Evolutionary conservation across 805 yeast genomes (phyloP).

Genomic region (Yamadazyma takamatsuzukensis): DNA sequence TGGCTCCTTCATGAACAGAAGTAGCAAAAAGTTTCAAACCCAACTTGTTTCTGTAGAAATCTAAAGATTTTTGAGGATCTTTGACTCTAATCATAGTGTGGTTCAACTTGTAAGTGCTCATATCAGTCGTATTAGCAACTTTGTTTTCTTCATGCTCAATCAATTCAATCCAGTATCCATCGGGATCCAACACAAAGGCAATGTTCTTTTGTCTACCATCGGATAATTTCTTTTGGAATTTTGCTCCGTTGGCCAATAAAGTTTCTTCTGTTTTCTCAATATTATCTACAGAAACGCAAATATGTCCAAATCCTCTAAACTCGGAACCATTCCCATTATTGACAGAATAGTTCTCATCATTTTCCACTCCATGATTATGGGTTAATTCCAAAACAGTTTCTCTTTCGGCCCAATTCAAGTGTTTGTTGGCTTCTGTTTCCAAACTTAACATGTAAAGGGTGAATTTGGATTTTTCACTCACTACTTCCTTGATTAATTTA

Average conservation of each 20-base stretch:
- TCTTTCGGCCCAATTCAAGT: constrained; percentile 40
- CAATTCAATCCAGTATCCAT: constrained; percentile 95
- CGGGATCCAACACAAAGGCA: constrained; percentile 94
- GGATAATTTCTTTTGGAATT: constrained; percentile 74
- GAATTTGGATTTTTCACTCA: constrained; percentile 54
- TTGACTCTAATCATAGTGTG: constrained; percentile 92
- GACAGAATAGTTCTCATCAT: constrained; percentile 49
- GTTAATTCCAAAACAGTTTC: constrained; percentile 80
- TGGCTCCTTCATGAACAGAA: constrained; percentile 58
- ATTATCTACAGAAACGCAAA: constrained; percentile 83
- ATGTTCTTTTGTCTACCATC: constrained; percentile 93
- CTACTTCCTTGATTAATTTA: constrained; percentile 50
- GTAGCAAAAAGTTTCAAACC: constrained; percentile 74
- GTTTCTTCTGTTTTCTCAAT: constrained; percentile 57
- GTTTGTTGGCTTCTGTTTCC: constrained; percentile 39
- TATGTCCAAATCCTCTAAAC: constrained; percentile 89
- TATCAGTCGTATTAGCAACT: constrained; percentile 36
- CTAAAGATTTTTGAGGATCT: constrained; percentile 72
- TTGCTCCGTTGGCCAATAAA: constrained; percentile 59
- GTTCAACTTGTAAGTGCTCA: constrained; percentile 55
- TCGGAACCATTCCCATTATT: constrained; percentile 86
- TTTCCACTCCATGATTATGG: constrained; percentile 73
- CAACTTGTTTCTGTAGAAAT: constrained; percentile 72
- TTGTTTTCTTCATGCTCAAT: constrained; percentile 53
- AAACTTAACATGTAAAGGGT: constrained; percentile 67